Percentiles rank a stretch among this genome's conserved stretches.
Conservation (phyloP, 345 rosid species). For the Erodium maritimum region DNA sequence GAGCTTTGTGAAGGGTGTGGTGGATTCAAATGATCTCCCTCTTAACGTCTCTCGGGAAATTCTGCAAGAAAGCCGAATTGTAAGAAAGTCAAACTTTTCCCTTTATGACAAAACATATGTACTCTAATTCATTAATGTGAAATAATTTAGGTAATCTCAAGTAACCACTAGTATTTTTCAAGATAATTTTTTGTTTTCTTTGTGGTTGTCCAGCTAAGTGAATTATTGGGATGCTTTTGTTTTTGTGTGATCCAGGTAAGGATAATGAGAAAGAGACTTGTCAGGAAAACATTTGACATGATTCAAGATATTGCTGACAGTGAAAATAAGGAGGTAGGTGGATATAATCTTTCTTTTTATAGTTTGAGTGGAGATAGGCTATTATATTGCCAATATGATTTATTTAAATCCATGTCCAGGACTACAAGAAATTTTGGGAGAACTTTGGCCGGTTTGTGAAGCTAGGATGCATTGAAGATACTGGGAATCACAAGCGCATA, state of each 20-base stretch:
- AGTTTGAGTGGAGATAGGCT: not conserved
- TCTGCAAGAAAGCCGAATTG: slow-evolving; percentile 88
- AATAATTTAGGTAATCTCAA: too few relatives aligned
- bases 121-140: too few relatives aligned
- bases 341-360: not conserved
- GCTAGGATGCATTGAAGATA: slow-evolving; percentile 87
- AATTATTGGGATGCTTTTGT: slow-evolving; percentile 2
- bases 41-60: slow-evolving; percentile 94
- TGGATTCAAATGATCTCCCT: slow-evolving; percentile 93
- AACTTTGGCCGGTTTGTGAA: slow-evolving; percentile 85
- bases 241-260: slow-evolving; percentile 40
- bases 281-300: slow-evolving; percentile 94
- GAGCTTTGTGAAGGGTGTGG: slow-evolving; percentile 96
- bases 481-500: slow-evolving; percentile 93
- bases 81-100: too few relatives aligned
- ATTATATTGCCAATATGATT: slow-evolving; percentile 1
- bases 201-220: too few relatives aligned
- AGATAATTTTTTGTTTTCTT: too few relatives aligned
- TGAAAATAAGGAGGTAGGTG: slow-evolving; percentile 76
- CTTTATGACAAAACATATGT: too few relatives aligned
- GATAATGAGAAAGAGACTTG: slow-evolving; percentile 96
- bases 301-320: slow-evolving; percentile 77
- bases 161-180: too few relatives aligned
- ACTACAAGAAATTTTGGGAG: slow-evolving; percentile 97
- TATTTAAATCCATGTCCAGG: too few relatives aligned